Evolutionary conservation across 352 stramenopile genomes (phyloP).

Genomic region (Phytophthora melonis): DNA sequence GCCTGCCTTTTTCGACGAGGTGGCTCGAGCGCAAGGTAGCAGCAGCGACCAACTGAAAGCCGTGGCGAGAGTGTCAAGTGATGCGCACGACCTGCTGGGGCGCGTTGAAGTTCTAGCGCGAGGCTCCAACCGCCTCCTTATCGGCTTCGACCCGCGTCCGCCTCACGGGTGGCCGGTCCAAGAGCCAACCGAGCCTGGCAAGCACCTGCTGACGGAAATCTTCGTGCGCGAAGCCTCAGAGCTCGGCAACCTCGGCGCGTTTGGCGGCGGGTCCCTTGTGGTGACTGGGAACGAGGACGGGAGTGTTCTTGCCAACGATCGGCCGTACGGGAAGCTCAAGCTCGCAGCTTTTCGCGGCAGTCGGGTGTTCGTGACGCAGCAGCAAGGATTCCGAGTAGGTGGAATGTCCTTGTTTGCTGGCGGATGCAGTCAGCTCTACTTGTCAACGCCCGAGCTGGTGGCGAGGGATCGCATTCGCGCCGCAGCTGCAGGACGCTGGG

Average conservation of each 20-base stretch:
- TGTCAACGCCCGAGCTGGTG: constrained; percentile 22
- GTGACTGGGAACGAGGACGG: constrained; percentile 15
- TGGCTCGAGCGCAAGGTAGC: constrained; percentile 21
- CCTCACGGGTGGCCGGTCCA: constrained; percentile 29
- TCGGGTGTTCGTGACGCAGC: constrained; percentile 25
- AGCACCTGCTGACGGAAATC: constrained; percentile 39
- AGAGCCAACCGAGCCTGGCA: constrained; percentile 9
- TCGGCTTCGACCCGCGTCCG: constrained; percentile 33
- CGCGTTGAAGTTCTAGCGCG: constrained; percentile 24
- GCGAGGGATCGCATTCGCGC: constrained; percentile 24
- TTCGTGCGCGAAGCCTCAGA: constrained; percentile 34
- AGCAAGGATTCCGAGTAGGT: constrained; percentile 14
- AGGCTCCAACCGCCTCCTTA: constrained; percentile 25
- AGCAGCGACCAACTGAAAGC: constrained; percentile 28
- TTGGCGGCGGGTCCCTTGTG: constrained; percentile 31
- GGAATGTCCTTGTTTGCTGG: constrained; percentile 16
- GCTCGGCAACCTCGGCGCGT: constrained; percentile 23
- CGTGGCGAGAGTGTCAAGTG: constrained; percentile 31
- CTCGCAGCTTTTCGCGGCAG: constrained; percentile 26
- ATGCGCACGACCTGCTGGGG: constrained; percentile 22
- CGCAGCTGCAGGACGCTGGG: constrained; percentile 23
- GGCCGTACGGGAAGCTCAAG: constrained; percentile 30
- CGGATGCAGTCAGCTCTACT: constrained; percentile 14
- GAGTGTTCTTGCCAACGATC: constrained; percentile 18
- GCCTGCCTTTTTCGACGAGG: constrained; percentile 35